These are phyloP conservation scores for Bonia amplexicaulis DNA, from an alignment of 176 grass and related monocot genomes.

Conservation along the genomic window DNA sequence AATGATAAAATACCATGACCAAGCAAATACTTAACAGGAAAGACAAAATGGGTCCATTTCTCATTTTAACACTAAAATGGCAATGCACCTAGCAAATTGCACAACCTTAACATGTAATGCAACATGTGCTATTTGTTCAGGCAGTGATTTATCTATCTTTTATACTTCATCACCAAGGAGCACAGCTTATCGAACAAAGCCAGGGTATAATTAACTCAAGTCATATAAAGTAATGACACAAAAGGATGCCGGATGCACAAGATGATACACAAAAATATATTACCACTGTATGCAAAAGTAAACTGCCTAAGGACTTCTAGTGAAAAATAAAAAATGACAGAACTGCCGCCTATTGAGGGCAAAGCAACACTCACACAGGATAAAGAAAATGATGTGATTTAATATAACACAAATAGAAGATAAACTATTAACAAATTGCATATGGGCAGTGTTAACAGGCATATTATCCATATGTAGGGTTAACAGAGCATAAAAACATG, in stretches of 20 bases:
- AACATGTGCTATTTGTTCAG: neutral
- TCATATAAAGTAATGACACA: neutral
- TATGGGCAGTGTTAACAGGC: neutral
- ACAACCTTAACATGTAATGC: neutral
- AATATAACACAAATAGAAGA: neutral
- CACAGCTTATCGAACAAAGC: neutral
- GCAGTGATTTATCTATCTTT: neutral
- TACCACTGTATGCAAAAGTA: neutral
- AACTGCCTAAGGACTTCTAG: neutral
- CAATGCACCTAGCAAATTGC: neutral
- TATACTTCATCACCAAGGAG: neutral
- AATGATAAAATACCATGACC: neutral
- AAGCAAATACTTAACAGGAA: neutral
- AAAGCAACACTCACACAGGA: neutral
- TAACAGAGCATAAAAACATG: neutral
- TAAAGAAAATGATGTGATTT: neutral
- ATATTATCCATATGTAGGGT: neutral
- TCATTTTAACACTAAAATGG: neutral
- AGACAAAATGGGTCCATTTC: neutral
- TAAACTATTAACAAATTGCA: neutral
- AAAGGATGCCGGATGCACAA: neutral
- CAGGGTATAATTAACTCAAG: neutral
- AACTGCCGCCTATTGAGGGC: neutral
- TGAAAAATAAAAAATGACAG: neutral
- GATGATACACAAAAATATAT: neutral